A percentile compares a stretch with the other conserved stretches of the same genome.
Evolutionary conservation across 2,329 filamentous ascomycete species (phyloP).

Genomic region (Stagonosporopsis tanaceti): DNA sequence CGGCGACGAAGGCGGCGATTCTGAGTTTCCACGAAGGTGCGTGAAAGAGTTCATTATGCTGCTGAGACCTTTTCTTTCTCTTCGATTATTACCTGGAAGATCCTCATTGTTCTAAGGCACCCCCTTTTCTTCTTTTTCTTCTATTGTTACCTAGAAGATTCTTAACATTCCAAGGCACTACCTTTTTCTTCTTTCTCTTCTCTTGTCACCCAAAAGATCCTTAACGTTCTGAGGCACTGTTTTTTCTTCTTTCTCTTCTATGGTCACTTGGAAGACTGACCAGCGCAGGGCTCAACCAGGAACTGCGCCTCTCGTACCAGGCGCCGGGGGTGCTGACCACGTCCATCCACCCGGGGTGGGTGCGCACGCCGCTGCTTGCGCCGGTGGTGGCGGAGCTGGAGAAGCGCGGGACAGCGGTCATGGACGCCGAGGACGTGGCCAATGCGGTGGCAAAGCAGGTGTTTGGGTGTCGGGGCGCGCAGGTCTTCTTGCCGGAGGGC

Average conservation of each 20-base stretch:
- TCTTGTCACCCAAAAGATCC: no score
- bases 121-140: no score
- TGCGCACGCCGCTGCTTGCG: constrained; percentile 51
- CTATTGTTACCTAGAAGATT: no score
- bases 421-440: constrained; percentile 51
- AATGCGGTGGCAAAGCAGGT: constrained; percentile 54
- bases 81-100: no score
- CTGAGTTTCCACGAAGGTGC: constrained; percentile 62
- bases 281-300: constrained; percentile 47
- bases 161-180: no score
- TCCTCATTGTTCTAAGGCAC: no score
- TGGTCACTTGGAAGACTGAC: neutral
- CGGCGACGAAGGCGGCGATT: constrained; percentile 60
- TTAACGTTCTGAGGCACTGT: no score
- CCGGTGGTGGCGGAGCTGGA: constrained; percentile 44
- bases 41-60: no score
- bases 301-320: constrained; percentile 51
- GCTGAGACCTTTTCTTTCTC: no score
- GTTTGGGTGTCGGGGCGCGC: constrained; percentile 48
- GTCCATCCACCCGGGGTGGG: constrained; percentile 54
- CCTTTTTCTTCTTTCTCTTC: no score
- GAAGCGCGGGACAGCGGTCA: constrained; percentile 39
- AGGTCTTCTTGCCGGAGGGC: constrained; percentile 50
- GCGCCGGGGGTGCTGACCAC: constrained; percentile 53
- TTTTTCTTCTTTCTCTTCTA: no score